Evolutionary conservation across 192 early-diverging fungal species (phyloP).

Genomic region (Podila clonocystis): DNA sequence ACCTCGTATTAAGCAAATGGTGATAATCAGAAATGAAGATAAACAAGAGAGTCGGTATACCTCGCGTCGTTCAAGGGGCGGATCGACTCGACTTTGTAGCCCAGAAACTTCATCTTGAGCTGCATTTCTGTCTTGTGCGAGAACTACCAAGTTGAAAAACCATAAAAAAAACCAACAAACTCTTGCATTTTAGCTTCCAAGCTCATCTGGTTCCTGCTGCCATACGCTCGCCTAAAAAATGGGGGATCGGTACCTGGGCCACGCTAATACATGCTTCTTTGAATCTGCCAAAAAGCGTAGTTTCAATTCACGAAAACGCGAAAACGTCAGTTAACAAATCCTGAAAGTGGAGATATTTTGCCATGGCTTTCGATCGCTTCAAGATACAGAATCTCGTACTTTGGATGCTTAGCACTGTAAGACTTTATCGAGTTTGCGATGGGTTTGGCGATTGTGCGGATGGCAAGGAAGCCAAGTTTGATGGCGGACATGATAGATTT

Average conservation of each 20-base stretch:
- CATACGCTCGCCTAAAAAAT: background rate
- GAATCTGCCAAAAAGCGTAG: slow-evolving; percentile 50
- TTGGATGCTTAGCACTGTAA: slow-evolving; percentile 51
- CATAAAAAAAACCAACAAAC: no score
- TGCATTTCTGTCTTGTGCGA: slow-evolving; percentile 85
- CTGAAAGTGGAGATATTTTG: no score
- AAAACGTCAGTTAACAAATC: no score
- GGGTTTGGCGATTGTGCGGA: slow-evolving; percentile 74
- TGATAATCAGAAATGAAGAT: background rate
- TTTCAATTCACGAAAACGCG: slow-evolving; percentile 1
- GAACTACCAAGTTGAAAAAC: slow-evolving; percentile 25
- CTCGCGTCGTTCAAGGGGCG: slow-evolving; percentile 81
- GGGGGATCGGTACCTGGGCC: slow-evolving; percentile 63
- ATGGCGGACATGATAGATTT: slow-evolving; percentile 62
- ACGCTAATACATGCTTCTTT: slow-evolving; percentile 77
- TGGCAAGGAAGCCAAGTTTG: slow-evolving; percentile 69
- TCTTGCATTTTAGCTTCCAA: background rate
- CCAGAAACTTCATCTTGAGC: slow-evolving; percentile 83
- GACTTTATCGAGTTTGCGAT: slow-evolving; percentile 58
- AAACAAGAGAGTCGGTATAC: slow-evolving; percentile 23
- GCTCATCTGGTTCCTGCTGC: background rate
- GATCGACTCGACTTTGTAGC: slow-evolving; percentile 77
- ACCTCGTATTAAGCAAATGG: background rate
- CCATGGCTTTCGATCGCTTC: no score
- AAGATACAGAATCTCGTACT: slow-evolving; percentile 52